Conservation (phyloP, 192 early-diverging fungal genomes). For the Linderina pennispora region DNA sequence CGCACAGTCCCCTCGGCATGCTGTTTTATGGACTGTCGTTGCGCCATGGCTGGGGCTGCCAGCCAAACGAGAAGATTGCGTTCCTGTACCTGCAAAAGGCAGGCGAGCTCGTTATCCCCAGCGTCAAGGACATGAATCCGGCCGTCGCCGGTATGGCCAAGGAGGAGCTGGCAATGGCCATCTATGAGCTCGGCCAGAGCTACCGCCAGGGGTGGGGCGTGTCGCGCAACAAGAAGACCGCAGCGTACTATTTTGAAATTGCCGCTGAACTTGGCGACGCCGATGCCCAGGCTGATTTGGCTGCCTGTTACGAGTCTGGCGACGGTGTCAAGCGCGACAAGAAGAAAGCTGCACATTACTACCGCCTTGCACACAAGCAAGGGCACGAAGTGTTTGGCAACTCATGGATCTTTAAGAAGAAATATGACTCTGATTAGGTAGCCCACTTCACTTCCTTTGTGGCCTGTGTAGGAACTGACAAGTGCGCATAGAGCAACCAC, state of each 20-base stretch:
- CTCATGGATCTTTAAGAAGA: slow-evolving; percentile 79
- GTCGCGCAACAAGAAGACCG: slow-evolving; percentile 61
- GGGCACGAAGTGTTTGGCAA: slow-evolving; percentile 70
- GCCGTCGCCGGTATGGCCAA: slow-evolving; percentile 54
- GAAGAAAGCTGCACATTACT: slow-evolving; percentile 71
- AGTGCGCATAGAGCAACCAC: too few species aligned
- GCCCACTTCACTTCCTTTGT: too few species aligned
- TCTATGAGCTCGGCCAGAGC: slow-evolving; percentile 73
- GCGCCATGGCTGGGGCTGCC: slow-evolving; percentile 76
- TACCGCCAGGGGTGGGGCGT: slow-evolving; percentile 80
- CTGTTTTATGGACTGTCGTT: slow-evolving; percentile 69
- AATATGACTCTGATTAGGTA: slow-evolving; percentile 58
- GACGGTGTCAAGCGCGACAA: slow-evolving; percentile 72
- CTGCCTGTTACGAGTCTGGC: slow-evolving; percentile 65
- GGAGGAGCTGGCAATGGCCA: slow-evolving; percentile 66
- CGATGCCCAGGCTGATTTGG: slow-evolving; percentile 73
- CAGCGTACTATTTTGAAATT: slow-evolving; percentile 76
- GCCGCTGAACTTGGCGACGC: slow-evolving; percentile 74
- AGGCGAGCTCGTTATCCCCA: slow-evolving; percentile 57
- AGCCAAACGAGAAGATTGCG: slow-evolving; percentile 56
- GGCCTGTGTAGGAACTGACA: too few species aligned
- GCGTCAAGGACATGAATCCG: slow-evolving; percentile 54
- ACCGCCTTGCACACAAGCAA: slow-evolving; percentile 67
- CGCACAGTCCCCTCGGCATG: slow-evolving; percentile 58
- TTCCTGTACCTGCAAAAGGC: slow-evolving; percentile 68